A percentile compares a stretch with the other conserved stretches of the same genome.
These are phyloP conservation scores for Cladosporium sp. DNA, from an alignment of 2,329 filamentous ascomycete species.

Conservation along the genomic window DNA sequence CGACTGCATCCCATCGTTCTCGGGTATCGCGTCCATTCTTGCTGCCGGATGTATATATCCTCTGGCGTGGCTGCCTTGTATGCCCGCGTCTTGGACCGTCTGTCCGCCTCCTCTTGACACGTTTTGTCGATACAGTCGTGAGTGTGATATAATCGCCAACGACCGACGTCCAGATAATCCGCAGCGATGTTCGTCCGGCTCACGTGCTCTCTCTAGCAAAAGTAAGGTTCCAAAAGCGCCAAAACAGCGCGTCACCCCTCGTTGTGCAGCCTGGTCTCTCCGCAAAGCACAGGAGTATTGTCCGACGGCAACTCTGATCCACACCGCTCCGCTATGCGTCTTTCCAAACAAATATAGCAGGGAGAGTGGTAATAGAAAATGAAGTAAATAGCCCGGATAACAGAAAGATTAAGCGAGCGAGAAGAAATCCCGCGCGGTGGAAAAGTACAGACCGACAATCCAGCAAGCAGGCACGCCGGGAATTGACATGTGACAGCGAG, in stretches of 20 bases:
- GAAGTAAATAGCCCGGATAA: not conserved
- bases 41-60: not conserved
- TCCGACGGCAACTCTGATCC: not conserved
- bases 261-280: not conserved
- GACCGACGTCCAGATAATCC: not conserved
- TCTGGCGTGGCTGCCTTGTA: not conserved
- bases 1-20: constrained; percentile 52
- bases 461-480: not conserved
- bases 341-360: not conserved
- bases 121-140: not conserved
- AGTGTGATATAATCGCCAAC: not conserved
- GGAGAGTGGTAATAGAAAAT: not conserved
- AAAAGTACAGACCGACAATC: not conserved
- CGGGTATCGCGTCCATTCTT: constrained; percentile 40
- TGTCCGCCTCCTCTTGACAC: not conserved
- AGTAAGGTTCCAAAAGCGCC: not conserved
- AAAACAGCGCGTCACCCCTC: constrained; percentile 4
- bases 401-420: not conserved
- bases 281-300: not conserved
- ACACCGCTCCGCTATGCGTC: not conserved
- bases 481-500: constrained; percentile 12
- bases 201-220: not conserved
- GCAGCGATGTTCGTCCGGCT: not conserved
- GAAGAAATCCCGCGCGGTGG: not conserved
- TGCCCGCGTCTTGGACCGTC: not conserved